These are phyloP conservation scores for Tolypocladium cylindrosporum DNA, from an alignment of 2,329 filamentous ascomycete species.

Conservation along the genomic window DNA sequence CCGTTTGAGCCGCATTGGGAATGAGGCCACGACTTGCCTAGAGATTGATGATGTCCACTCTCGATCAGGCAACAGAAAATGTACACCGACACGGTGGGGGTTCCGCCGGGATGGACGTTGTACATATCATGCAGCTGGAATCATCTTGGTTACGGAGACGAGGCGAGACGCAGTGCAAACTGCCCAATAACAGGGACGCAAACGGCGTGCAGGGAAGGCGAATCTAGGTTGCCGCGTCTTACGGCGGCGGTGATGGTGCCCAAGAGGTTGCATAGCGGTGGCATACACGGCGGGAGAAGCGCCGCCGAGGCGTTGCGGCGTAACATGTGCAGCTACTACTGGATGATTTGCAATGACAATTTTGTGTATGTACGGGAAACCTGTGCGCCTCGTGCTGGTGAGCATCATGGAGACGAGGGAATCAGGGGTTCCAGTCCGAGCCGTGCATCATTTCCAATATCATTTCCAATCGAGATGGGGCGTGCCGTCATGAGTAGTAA, in stretches of 20 bases:
- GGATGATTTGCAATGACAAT: not conserved
- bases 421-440: not conserved
- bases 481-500: not conserved
- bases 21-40: not conserved
- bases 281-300: not conserved
- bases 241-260: not conserved
- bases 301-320: slow-evolving; percentile 1
- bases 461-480: not conserved
- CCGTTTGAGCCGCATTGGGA: slow-evolving; percentile 37
- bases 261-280: not conserved
- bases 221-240: not conserved
- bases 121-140: not conserved
- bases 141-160: not conserved
- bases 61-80: not conserved
- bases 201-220: not conserved
- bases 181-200: not conserved
- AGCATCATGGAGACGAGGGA: not conserved
- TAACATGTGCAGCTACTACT: not conserved
- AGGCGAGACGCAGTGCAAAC: not conserved
- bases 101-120: not conserved
- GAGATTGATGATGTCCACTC: not conserved
- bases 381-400: not conserved
- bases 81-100: not conserved
- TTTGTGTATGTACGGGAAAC: not conserved
- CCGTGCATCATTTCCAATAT: not conserved